Evolutionary conservation across 2,329 filamentous ascomycete genomes (phyloP), one percentile per base, ranked within the genome.

Genomic region (Phaeophleospora eucalypticola): DNA sequence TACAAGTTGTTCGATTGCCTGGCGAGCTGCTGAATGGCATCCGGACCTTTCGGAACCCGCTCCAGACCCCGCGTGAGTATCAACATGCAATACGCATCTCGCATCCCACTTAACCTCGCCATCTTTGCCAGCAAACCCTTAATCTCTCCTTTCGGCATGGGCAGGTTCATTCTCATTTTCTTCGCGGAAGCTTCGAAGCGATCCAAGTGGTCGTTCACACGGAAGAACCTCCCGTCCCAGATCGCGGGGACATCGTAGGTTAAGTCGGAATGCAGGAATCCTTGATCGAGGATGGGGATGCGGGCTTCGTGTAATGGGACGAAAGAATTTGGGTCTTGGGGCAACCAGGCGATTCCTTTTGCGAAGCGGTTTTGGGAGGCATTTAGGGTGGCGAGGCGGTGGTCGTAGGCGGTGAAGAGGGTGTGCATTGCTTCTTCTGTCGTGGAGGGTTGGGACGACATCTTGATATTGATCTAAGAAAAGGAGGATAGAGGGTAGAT

Each of bases 161-260:
- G 75, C 1, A 76, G 52, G 19, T 59, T 57, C 1, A 77, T 61
- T 0, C 74, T 68, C 41, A 78, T 60, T 58, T 78, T 77, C 7
- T 49, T 52, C 52, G 72, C 75, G 56, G 68, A 72, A 0, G 53
- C 53, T n/a, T 72, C 66, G 0, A 78, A 60, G 4, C 75, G 69
- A 16, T 58, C 55, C 1, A 77, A 53, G 49, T 77, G 75, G 45
- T 77, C 72, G 36, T 76, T 71, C 0, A 78, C 69, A 0, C 75
- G 74, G 62, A 78, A 77, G 56, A 74, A 74, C 1, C 71, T 71
- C 0, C 74, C 72, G 39, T 77, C 72, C 75, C 75, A 78, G 19
- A 77, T 71, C 0, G 73, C 59, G 0, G 74, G 72, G 0, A 78
- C 75, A 40, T 78, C 75, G 56, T 78, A 78, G 1, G 75, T 78